Evolutionary conservation across 192 early-diverging fungal species (phyloP).

Genomic region (Cladochytrium replicatum): DNA sequence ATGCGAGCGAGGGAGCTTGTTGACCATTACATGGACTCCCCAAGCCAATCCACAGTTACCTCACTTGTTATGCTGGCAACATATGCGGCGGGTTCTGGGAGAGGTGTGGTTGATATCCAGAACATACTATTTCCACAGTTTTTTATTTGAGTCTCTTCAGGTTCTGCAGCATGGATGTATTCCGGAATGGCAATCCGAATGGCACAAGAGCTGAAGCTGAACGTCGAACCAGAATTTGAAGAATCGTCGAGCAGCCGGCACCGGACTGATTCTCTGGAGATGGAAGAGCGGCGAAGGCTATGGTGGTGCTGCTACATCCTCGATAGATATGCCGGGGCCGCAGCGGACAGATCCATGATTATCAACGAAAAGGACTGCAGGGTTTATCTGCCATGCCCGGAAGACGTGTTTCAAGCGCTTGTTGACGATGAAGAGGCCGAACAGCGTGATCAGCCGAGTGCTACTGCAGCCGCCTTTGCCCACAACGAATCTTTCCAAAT

Average conservation of each 20-base stretch:
- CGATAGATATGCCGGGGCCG: slow-evolving; percentile 30
- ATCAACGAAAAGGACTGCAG: slow-evolving; percentile 34
- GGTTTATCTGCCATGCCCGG: slow-evolving; percentile 28
- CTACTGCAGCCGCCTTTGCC: too few relatives aligned
- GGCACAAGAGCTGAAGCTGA: slow-evolving; percentile 31
- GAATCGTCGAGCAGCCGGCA: slow-evolving; percentile 5
- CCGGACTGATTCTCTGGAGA: slow-evolving; percentile 19
- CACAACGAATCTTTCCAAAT: slow-evolving; percentile 19
- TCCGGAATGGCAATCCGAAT: slow-evolving; percentile 40
- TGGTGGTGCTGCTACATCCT: slow-evolving; percentile 38
- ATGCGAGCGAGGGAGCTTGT: slow-evolving; percentile 28
- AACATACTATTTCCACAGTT: slow-evolving; percentile 3
- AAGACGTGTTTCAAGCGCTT: slow-evolving; percentile 9
- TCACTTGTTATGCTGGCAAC: slow-evolving; percentile 23
- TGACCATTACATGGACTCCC: slow-evolving; percentile 31
- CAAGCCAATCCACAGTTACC: slow-evolving; percentile 18
- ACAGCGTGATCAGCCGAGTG: background rate
- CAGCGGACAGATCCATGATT: slow-evolving; percentile 26
- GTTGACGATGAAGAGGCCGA: slow-evolving; percentile 2
- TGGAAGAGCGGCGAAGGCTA: slow-evolving; percentile 25
- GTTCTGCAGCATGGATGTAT: slow-evolving; percentile 37
- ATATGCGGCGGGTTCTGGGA: slow-evolving; percentile 13
- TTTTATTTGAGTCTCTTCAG: slow-evolving; percentile 7
- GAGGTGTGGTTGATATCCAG: background rate
- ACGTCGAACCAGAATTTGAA: slow-evolving; percentile 25